Percentiles rank a stretch among this genome's conserved stretches.
These are phyloP conservation scores for Hibiscus tridactylites DNA, from an alignment of 345 rosid genomes.

Conservation along the genomic window DNA sequence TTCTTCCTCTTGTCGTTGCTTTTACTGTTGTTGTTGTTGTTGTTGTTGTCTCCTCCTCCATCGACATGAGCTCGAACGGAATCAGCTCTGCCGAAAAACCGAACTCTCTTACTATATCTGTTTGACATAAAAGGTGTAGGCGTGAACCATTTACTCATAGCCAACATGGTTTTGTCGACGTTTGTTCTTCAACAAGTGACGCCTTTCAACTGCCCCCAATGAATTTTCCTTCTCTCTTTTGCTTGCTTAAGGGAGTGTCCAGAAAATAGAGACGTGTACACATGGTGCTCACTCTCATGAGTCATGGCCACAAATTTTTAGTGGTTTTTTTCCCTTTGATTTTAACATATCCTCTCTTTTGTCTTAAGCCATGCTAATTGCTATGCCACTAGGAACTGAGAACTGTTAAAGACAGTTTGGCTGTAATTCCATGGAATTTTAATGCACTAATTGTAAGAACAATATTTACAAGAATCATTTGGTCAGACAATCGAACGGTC, in stretches of 20 bases:
- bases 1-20: slow-evolving; percentile 24
- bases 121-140: background rate
- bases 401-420: background rate
- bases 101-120: slow-evolving; percentile 3
- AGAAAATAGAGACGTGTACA: slow-evolving; percentile 1
- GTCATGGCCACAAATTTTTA: background rate
- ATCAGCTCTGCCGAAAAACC: slow-evolving; percentile 2
- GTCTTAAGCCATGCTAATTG: background rate
- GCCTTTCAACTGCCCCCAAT: background rate
- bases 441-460: background rate
- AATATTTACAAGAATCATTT: background rate
- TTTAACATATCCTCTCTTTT: background rate
- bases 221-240: background rate
- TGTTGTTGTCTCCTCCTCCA: slow-evolving; percentile 3
- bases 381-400: background rate
- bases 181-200: background rate
- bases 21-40: background rate
- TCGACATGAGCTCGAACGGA: slow-evolving; percentile 17
- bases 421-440: background rate
- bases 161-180: slow-evolving; percentile 19
- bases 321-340: background rate
- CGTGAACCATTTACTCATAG: slow-evolving; percentile 15
- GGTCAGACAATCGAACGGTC: slow-evolving; percentile 5
- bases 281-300: background rate
- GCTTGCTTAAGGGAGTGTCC: background rate